Base-by-base conservation (phyloP, 257 asterid genomes). In the Ilex asprella region DNA sequence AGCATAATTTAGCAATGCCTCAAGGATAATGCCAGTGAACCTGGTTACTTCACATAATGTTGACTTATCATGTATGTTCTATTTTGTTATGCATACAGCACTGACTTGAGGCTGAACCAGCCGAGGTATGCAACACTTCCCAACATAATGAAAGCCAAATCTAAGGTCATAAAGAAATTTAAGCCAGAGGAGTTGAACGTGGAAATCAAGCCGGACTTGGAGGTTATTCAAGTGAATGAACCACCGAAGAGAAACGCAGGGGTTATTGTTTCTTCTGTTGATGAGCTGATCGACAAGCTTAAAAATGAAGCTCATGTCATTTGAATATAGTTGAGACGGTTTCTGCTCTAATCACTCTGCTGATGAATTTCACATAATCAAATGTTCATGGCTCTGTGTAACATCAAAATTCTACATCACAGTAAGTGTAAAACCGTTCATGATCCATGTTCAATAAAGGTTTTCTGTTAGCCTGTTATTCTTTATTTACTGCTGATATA, bases 121-220 rank as follows among this genome's bases (percentile, higher is more conserved):
- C 96, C 96, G 7, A 80, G 98, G 68, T 92, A 89, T 41, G 97
- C 99, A 5, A 89, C 96, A 12, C 99, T 92, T 46, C 97, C 97
- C 0, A 92, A 92, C 81, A 92, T 92, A 55, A 92, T 89, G 99
- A 92, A 92, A 77, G 99, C 99, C 2, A 92, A 89, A 70, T 85
- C 95, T 21, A 92, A 92, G 81, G 77, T 65, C 32, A 83, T 92
- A 65, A 83, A 83, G 89, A 92, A 86, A 71, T 58, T 82, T 5
- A 89, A 83, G 56, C 95, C 87, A 0, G 70, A 79, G 62, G 95
- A 92, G 49, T 69, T 92, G 82, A 82, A 89, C 35, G 87, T 89
- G 27, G 95, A 85, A 35, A 75, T 89, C 39, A 86, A 62, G 67
- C 82, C 94, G 0, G 91, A 92, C 29, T 50, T 92, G 65, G 96